Evolutionary conservation across 2,329 filamentous ascomycete genomes (phyloP).

Genomic region (Exophiala sideris): DNA sequence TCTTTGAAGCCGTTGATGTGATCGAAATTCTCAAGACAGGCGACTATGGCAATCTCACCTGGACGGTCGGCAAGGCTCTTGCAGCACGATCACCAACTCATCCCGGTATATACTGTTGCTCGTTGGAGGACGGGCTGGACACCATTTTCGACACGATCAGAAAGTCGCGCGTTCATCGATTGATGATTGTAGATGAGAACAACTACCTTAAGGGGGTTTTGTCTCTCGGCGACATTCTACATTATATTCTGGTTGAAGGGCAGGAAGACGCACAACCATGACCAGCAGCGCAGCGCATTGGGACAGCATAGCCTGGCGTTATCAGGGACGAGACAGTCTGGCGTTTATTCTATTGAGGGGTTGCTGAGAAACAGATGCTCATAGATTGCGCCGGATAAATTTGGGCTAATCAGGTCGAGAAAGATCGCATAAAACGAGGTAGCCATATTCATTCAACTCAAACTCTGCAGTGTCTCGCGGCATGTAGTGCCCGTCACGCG

Average conservation of each 20-base stretch:
- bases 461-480: no score
- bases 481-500: no score
- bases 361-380: background rate
- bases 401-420: background rate
- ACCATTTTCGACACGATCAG: constrained; percentile 96
- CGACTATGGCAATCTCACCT: constrained; percentile 82
- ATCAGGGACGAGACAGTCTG: background rate
- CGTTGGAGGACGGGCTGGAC: constrained; percentile 83
- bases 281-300: constrained; percentile 2
- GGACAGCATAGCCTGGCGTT: constrained; percentile 17
- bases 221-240: constrained; percentile 91
- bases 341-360: background rate
- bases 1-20: constrained; percentile 96
- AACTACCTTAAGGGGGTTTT: constrained; percentile 83
- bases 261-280: constrained; percentile 44
- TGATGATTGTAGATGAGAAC: constrained; percentile 89
- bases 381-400: background rate
- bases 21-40: constrained; percentile 94
- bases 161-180: constrained; percentile 86
- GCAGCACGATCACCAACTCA: constrained; percentile 61
- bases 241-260: constrained; percentile 83
- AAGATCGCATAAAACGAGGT: no score
- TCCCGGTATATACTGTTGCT: constrained; percentile 94
- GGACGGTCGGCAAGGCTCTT: constrained; percentile 77
- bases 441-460: no score